These are phyloP conservation scores for Pleodorina starrii DNA, from an alignment of 139 green algal genomes.

Conservation along the genomic window DNA sequence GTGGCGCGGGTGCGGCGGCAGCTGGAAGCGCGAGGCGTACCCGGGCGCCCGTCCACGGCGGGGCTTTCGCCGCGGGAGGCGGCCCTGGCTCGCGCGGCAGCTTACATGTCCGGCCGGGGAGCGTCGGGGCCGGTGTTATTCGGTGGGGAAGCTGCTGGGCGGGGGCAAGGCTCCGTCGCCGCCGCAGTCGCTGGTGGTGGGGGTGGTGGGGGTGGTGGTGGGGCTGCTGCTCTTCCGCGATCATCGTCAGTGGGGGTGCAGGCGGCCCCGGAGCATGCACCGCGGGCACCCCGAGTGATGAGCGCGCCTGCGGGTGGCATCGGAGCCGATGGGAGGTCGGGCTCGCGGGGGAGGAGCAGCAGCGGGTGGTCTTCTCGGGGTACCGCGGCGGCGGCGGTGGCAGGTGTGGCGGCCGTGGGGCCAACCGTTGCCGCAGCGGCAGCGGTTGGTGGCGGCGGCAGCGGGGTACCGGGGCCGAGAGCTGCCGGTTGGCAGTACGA, in stretches of 20 bases:
- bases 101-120: slow-evolving; percentile 5
- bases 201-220: neutral
- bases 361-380: neutral
- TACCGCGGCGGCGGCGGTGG: too few relatives aligned
- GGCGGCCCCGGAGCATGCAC: neutral
- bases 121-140: neutral
- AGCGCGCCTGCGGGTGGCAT: neutral
- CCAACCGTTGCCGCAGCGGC: too few relatives aligned
- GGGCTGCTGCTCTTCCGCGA: neutral
- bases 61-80: slow-evolving; percentile 23
- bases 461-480: too few relatives aligned
- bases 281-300: neutral
- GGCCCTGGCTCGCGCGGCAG: slow-evolving; percentile 6
- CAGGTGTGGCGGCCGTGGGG: too few relatives aligned
- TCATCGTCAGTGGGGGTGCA: neutral
- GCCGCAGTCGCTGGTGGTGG: neutral
- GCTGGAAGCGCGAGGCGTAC: neutral
- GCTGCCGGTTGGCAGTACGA: too few relatives aligned
- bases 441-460: too few relatives aligned
- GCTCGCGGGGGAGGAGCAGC: neutral
- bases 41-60: neutral
- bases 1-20: neutral
- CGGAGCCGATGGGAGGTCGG: neutral
- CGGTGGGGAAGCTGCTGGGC: neutral
- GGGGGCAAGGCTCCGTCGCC: neutral